These are phyloP conservation scores for Colletotrichum tofieldiae DNA, from an alignment of 2,329 filamentous ascomycete genomes.

Conservation along the genomic window DNA sequence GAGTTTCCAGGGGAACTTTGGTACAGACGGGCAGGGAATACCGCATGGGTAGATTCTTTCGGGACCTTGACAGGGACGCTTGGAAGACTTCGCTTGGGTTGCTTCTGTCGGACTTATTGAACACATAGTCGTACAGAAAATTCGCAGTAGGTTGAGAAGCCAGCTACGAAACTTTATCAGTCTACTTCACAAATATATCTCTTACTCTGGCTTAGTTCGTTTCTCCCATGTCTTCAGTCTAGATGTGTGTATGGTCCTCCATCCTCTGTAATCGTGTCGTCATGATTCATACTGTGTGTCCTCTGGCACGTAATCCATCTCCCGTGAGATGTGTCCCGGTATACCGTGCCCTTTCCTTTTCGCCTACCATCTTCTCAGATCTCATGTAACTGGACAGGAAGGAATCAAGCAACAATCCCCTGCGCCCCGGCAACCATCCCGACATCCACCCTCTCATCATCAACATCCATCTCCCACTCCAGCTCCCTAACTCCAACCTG, in stretches of 20 bases:
- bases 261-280: neutral
- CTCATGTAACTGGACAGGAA: too few relatives aligned
- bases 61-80: neutral
- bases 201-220: neutral
- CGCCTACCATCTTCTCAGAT: neutral
- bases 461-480: constrained; percentile 32
- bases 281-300: neutral
- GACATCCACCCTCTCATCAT: neutral
- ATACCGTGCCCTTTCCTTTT: too few relatives aligned
- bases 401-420: constrained; percentile 16
- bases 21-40: neutral
- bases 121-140: too few relatives aligned
- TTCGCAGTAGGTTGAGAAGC: too few relatives aligned
- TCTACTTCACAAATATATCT: too few relatives aligned
- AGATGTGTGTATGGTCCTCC: neutral
- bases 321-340: neutral
- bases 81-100: neutral
- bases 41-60: neutral
- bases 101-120: neutral
- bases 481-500: constrained; percentile 40
- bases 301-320: neutral
- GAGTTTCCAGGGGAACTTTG: neutral
- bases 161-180: too few relatives aligned
- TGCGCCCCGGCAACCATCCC: neutral
- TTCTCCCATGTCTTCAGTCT: neutral